These are phyloP conservation scores for Neurospora sp. DNA, from an alignment of 495 filamentous ascomycete species.

Conservation along the genomic window DNA sequence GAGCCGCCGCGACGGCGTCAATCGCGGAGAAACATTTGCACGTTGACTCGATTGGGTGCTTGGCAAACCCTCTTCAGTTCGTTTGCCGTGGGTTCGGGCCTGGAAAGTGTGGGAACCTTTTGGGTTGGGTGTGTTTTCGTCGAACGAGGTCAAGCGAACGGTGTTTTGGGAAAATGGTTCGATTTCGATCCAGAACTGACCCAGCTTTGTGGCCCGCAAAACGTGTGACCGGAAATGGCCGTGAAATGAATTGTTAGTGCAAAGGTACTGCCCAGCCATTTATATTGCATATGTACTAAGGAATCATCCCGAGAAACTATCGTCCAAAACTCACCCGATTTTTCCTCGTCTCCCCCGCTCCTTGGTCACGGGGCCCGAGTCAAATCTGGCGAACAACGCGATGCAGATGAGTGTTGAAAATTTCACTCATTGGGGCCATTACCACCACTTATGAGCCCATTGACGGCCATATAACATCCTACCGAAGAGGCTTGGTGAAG, in stretches of 20 bases:
- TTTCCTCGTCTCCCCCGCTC: neutral
- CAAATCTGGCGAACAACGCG: neutral
- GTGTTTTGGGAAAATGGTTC: neutral
- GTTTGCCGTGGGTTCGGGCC: neutral
- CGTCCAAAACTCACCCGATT: neutral
- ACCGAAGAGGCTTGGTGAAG: neutral
- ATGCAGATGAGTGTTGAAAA: neutral
- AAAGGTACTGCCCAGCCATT: neutral
- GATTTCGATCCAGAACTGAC: slow-evolving; percentile 6
- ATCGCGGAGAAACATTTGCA: neutral
- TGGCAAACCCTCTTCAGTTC: neutral
- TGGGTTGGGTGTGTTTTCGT: neutral
- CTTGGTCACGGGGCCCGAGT: neutral
- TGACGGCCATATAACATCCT: neutral
- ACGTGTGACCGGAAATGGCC: slow-evolving; percentile 18
- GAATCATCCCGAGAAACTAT: slow-evolving; percentile 12
- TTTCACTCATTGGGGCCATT: neutral
- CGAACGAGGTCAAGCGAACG: neutral
- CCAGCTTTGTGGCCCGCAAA: slow-evolving; percentile 7
- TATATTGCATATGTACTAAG: neutral
- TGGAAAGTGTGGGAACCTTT: neutral
- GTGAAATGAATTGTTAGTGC: slow-evolving; percentile 12
- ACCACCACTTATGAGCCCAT: neutral
- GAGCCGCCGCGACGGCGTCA: neutral
- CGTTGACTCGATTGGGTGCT: neutral